A percentile compares a stretch with the other conserved stretches of the same genome.
Evolutionary conservation across 192 early-diverging fungal species (phyloP).

Genomic region (Rhizophagus clarus): DNA sequence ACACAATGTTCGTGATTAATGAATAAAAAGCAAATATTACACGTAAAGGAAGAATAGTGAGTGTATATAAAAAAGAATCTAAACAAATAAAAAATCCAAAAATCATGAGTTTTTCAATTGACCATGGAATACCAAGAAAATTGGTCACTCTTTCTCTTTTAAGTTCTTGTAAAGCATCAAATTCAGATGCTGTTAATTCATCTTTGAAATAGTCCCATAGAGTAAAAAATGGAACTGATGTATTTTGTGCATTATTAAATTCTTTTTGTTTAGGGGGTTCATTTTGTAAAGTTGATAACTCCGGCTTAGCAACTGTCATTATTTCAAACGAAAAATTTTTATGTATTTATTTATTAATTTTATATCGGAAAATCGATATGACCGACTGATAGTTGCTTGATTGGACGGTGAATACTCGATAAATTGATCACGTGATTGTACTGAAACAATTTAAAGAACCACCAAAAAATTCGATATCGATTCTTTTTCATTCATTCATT

Average conservation of each 20-base stretch:
- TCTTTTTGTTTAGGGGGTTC: not conserved
- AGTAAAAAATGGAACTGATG: constrained; percentile 32
- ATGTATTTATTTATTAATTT: no score
- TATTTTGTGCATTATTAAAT: not conserved
- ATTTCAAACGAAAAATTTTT: not conserved
- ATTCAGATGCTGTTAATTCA: constrained; percentile 65
- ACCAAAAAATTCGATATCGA: not conserved
- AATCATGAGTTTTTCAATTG: constrained; percentile 91
- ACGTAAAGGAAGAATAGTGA: constrained; percentile 90
- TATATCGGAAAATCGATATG: no score
- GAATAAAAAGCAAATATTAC: constrained; percentile 69
- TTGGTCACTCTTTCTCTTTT: constrained; percentile 87
- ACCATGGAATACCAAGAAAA: constrained; percentile 83
- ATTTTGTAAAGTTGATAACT: not conserved
- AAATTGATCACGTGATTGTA: not conserved
- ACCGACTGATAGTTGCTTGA: no score
- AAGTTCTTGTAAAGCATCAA: constrained; percentile 74
- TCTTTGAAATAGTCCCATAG: constrained; percentile 65
- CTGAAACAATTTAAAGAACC: not conserved
- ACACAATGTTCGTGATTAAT: constrained; percentile 43
- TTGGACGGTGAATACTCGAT: not conserved
- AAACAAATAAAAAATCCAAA: constrained; percentile 92
- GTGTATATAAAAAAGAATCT: constrained; percentile 93
- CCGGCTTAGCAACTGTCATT: not conserved
- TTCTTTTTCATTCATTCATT: not conserved